Percentiles rank a stretch among this genome's conserved stretches.
These are phyloP conservation scores for Funneliformis mosseae DNA, from an alignment of 192 early-diverging fungal species.

Conservation along the genomic window DNA sequence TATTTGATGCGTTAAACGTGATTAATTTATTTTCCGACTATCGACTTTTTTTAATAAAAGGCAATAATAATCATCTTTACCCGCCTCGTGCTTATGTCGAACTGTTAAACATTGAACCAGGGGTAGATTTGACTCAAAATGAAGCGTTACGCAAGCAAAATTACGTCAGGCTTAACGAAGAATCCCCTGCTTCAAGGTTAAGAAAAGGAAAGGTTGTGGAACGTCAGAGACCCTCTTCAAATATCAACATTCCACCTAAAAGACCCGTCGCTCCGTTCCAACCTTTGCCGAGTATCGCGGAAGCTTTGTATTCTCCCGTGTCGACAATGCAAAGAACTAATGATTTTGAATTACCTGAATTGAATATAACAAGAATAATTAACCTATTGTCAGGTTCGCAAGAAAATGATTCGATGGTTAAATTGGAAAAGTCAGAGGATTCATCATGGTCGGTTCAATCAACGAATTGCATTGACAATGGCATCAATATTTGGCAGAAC, in stretches of 20 bases:
- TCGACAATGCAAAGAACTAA: not conserved
- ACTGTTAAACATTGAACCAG: conserved; percentile 15
- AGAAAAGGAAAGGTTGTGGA: not conserved
- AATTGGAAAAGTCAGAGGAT: not conserved
- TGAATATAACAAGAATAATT: not conserved
- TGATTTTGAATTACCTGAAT: not conserved
- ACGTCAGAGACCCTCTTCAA: not conserved
- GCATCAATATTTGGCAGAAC: too few species aligned
- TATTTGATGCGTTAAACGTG: not conserved
- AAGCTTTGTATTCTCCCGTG: not conserved
- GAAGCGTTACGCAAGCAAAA: not conserved
- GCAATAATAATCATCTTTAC: not conserved
- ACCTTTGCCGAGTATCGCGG: not conserved
- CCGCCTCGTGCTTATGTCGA: conserved; percentile 23
- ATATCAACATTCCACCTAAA: not conserved
- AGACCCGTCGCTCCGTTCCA: not conserved
- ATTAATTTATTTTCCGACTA: not conserved
- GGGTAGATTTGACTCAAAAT: not conserved
- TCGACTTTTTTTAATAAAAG: not conserved
- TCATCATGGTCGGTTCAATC: too few species aligned
- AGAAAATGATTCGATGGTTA: not conserved
- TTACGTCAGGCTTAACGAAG: not conserved
- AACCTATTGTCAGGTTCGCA: not conserved
- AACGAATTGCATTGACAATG: too few species aligned
- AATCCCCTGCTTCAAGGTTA: not conserved